Percentiles rank a stretch among this genome's conserved stretches.
Conservation (phyloP, 352 stramenopile species). For the Aphanomyces stellatus region DNA sequence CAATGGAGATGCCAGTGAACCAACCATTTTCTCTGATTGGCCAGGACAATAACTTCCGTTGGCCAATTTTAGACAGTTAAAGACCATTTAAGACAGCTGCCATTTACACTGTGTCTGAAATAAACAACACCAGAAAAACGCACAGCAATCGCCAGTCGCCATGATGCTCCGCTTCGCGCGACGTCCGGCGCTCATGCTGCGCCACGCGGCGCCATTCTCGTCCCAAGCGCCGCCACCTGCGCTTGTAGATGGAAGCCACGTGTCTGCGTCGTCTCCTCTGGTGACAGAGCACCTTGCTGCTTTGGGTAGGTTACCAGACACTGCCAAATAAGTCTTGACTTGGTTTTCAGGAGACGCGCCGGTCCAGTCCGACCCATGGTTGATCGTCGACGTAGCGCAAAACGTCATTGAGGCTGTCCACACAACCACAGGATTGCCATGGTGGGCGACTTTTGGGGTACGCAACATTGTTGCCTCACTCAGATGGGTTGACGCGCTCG, state of each 20-base stretch:
- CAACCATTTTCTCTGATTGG: constrained; percentile 16
- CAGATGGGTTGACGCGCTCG: neutral
- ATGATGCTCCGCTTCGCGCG: neutral
- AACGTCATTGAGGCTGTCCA: constrained; percentile 51
- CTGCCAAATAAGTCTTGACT: too few species aligned
- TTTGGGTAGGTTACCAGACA: neutral
- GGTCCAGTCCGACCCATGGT: constrained; percentile 18
- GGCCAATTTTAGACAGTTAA: neutral
- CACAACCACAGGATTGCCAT: constrained; percentile 53
- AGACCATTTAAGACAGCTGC: neutral
- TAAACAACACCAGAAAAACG: neutral
- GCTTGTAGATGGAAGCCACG: too few species aligned
- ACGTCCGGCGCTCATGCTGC: neutral
- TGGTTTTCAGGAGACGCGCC: too few species aligned
- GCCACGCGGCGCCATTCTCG: neutral
- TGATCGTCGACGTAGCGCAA: constrained; percentile 52
- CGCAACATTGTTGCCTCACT: neutral
- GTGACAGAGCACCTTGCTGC: neutral
- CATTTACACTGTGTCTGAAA: neutral
- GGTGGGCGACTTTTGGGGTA: constrained; percentile 65
- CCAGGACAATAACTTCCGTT: neutral
- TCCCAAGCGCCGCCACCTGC: neutral
- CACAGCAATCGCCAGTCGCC: neutral
- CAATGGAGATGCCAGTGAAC: neutral
- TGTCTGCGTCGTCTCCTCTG: too few species aligned